These are phyloP conservation scores for Sutorius eximius DNA, from an alignment of 1,284 basidiomycete species.

Conservation along the genomic window DNA sequence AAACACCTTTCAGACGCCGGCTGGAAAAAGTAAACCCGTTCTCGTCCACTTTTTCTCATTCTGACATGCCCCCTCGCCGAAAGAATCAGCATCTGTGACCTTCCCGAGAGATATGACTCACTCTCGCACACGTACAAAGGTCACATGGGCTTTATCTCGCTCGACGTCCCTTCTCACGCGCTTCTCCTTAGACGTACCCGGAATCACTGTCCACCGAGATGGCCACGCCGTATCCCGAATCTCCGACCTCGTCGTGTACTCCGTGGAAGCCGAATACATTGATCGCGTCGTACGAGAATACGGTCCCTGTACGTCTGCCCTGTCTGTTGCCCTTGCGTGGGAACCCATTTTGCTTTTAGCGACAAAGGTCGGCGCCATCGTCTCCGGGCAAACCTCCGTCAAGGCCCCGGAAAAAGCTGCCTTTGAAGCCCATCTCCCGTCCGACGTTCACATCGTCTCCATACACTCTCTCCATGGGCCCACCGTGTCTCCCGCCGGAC, in stretches of 20 bases:
- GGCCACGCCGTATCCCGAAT: slow-evolving; percentile 84
- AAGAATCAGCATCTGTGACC: slow-evolving; percentile 92
- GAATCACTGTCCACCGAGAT: slow-evolving; percentile 69
- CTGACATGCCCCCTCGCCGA: slow-evolving; percentile 1
- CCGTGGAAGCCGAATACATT: slow-evolving; percentile 92
- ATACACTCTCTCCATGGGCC: slow-evolving; percentile 96
- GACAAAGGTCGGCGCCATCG: slow-evolving; percentile 90
- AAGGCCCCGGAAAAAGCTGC: slow-evolving; percentile 92
- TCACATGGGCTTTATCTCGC: slow-evolving; percentile 25
- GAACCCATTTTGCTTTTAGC: slow-evolving; percentile 46
- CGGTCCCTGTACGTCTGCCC: slow-evolving; percentile 75
- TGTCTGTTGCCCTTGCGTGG: not conserved
- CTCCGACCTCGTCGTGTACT: slow-evolving; percentile 89
- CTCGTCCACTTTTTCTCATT: not conserved
- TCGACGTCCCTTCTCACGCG: slow-evolving; percentile 4
- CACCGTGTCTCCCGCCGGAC: slow-evolving; percentile 85
- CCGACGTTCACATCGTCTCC: slow-evolving; percentile 87
- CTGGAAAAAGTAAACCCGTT: slow-evolving; percentile 71
- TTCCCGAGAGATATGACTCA: slow-evolving; percentile 72
- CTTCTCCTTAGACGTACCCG: slow-evolving; percentile 43
- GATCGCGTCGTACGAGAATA: slow-evolving; percentile 82
- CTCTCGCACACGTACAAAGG: slow-evolving; percentile 67
- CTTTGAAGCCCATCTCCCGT: slow-evolving; percentile 87
- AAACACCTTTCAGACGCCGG: slow-evolving; percentile 78
- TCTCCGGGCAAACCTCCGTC: slow-evolving; percentile 95